Base-by-base conservation (phyloP, 257 asterid genomes). In the Forsythia suspensa region DNA sequence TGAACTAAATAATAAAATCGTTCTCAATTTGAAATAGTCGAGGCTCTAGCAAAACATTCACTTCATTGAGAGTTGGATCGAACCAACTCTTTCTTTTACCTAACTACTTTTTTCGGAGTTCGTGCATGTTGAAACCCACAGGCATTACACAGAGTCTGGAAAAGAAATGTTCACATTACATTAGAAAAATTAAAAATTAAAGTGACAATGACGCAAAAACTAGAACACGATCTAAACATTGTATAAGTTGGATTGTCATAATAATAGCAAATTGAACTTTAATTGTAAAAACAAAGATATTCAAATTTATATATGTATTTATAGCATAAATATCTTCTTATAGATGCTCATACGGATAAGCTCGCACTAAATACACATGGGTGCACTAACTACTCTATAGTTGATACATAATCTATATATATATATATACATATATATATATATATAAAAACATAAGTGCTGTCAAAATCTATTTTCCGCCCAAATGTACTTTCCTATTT, bases 141-240 rank as follows among this genome's bases (percentile, higher is more conserved):
- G 9, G 79, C 79, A 65, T 75, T 75, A 57, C 79, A 75, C 0
- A 75, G 61, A 24, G 79, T 61, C 79, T 75, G 59, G 11, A 71
- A 12, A 24, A 38, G 10, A 13, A 6, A 34, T 11, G 57, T 48
- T 0, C 15, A 48, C 6, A 0, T 48, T 8, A 34, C 37, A 10
- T 12, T 15, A n/a, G n/a, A 37, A 37, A 16, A 69, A 15, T 39
- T 3, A 4, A 38, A 69, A 37, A 16, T 69, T 29, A 29, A 29
- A 29, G 34, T 29, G 34, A 29, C 34, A 29, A 29, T 29, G 34
- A 29, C 34, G 34, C 34, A 29, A 29, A 29, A 29, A 29, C 3
- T 48, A 12, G 12, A 48, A 48, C 18, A 48, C 57, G 2, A 48
- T 48, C 15, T 48, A 48, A 48, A 48, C 57, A 48, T 18, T 6